Evolutionary conservation across 768 basidiomycete species (phyloP).

Genomic region (Neoboletus subvelutipes): DNA sequence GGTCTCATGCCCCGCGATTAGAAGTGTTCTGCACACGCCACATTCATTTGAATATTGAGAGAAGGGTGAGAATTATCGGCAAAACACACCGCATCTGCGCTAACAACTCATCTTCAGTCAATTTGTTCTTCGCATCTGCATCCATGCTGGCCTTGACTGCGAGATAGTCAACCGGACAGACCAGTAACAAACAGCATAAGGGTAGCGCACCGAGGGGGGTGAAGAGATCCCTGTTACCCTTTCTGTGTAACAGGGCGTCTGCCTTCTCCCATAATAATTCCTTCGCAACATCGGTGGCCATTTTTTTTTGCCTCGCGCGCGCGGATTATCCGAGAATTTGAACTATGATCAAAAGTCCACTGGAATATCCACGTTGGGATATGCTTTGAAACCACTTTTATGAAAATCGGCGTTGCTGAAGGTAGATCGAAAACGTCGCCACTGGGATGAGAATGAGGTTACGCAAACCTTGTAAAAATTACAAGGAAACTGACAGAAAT

Average conservation of each 20-base stretch:
- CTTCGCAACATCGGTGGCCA: constrained; percentile 2
- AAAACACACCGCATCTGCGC: constrained; percentile 17
- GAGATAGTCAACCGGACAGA: background rate
- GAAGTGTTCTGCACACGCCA: constrained; percentile 36
- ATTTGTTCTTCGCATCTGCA: constrained; percentile 14
- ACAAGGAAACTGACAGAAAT: background rate
- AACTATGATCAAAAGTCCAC: background rate
- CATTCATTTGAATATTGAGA: background rate
- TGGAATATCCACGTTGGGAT: background rate
- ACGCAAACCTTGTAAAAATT: background rate
- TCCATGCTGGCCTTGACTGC: constrained; percentile 31
- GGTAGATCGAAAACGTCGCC: constrained; percentile 12
- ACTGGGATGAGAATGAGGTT: background rate
- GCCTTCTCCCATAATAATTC: constrained; percentile 16
- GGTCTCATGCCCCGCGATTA: constrained; percentile 58
- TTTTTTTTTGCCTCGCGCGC: background rate
- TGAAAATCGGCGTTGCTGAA: constrained; percentile 7
- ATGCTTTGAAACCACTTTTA: constrained; percentile 6
- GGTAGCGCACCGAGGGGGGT: constrained; percentile 38
- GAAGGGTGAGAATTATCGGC: background rate
- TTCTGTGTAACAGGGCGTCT: constrained; percentile 13
- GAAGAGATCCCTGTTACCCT: constrained; percentile 12
- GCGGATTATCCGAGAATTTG: constrained; percentile 3
- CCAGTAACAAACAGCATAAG: background rate
- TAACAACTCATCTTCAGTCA: constrained; percentile 16